Conservation (phyloP, 352 stramenopile genomes). For the Phytophthora tentaculata region DNA sequence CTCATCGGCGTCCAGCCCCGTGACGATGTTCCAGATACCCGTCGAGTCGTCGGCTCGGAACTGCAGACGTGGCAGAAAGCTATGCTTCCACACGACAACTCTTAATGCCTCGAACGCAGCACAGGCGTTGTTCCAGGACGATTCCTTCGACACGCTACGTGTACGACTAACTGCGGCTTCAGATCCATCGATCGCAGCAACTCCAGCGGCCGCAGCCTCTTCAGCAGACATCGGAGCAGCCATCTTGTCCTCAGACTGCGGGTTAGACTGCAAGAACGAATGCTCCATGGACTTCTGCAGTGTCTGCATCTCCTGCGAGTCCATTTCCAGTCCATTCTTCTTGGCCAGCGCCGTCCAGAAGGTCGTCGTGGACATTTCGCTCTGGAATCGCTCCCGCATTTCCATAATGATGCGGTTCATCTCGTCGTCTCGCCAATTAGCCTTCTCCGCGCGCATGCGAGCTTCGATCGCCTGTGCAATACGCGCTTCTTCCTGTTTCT, state of each 20-base stretch:
- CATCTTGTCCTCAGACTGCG: conserved; percentile 77
- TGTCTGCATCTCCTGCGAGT: conserved; percentile 50
- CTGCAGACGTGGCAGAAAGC: conserved; percentile 75
- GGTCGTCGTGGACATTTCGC: conserved; percentile 69
- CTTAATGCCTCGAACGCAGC: conserved; percentile 73
- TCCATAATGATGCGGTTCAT: conserved; percentile 93
- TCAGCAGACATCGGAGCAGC: conserved; percentile 30
- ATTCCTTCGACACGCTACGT: conserved; percentile 74
- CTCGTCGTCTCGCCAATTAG: conserved; percentile 88
- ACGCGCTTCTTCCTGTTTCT: conserved; percentile 88
- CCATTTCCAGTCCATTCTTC: conserved; percentile 60
- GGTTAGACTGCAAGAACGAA: conserved; percentile 61
- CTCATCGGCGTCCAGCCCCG: conserved; percentile 78
- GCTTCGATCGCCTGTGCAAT: conserved; percentile 86
- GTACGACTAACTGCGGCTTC: conserved; percentile 33
- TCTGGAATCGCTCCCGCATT: conserved; percentile 87
- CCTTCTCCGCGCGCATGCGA: conserved; percentile 84
- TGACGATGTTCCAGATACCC: conserved; percentile 72
- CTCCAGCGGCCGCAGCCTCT: conserved; percentile 22
- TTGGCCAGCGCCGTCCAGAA: conserved; percentile 73
- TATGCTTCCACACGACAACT: conserved; percentile 90
- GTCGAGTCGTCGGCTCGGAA: conserved; percentile 52
- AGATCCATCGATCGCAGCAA: conserved; percentile 31
- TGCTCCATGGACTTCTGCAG: conserved; percentile 57
- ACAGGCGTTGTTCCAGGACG: conserved; percentile 87